Evolutionary conservation across 768 basidiomycete genomes (phyloP), one percentile per base, ranked within the genome.

Genomic region (Psilocybe azurescens): DNA sequence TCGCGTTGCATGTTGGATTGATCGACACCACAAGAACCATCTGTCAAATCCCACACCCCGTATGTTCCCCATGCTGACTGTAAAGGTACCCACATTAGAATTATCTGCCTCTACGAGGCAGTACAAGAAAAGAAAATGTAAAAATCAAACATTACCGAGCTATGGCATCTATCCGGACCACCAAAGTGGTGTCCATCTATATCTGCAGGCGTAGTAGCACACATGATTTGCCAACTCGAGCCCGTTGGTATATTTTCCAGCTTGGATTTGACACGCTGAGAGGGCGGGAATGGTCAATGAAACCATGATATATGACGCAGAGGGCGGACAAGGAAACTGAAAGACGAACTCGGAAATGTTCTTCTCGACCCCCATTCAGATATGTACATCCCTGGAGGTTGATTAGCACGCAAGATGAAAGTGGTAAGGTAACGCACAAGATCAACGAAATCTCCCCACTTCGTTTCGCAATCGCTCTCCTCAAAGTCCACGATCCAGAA

Each of bases 201-300:
- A 30, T 74, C 69, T 5, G 71, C 71, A 6, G 73, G 73, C 0
- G 73, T 74, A 0, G 73, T 74, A 1, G 67, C 67, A 50, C 73
- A 74, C 73, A 73, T 74, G 24, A 74, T 72, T 53, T 73, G 71
- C 73, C 73, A 74, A 38, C 68, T 66, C 36, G 71, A 70, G 10
- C 71, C 71, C 5, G 65, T 7, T 41, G 69, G 69, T 11, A 73
- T 62, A 38, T 73, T 68, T 38, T 71, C 68, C 5, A 74, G 66
- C 16, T 53, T 60, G 16, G 72, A 70, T 59, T 67, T 65, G 51
- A 72, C 49, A 20, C 69, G 67, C 72, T 73, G n/a, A n/a, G n/a
- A n/a, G n/a, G n/a, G n/a, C n/a, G n/a, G n/a, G n/a, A n/a, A n/a
- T n/a, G n/a, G n/a, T n/a, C n/a, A n/a, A n/a, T n/a, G n/a, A n/a